Evolutionary conservation across 2,329 filamentous ascomycete genomes (phyloP), one percentile per base, ranked within the genome.

Genomic region (Cercospora sesami): DNA sequence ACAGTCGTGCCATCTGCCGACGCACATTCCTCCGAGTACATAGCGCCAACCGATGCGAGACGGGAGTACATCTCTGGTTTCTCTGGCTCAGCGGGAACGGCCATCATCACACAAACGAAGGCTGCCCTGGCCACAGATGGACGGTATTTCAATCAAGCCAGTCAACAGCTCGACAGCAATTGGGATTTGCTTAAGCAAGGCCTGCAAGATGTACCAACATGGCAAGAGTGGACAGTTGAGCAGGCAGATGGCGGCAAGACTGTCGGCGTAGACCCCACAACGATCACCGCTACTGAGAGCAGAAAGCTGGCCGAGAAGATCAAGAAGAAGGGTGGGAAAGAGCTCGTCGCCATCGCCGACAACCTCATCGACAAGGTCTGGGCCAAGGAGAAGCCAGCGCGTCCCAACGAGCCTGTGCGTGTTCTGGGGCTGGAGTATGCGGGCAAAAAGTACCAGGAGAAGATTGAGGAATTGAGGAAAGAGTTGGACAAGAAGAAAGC

Each of bases 11-110:
- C 95, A 0, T 97, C 94, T 36, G 95, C 98, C 86, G 95, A 99
- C 79, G 94, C 92, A 78, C 95, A 99, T 79, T 92, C 94, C 74
- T 98, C 94, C 73, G 95, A 99, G 83, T 99, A 99, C 81, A 97
- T 97, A 79, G 95, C 95, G 61, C 89, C 90, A n/a, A 97, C 93
- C 79, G 95, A 99, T 83, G 94, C 87, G 69, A 89, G 95, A 73
- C 90, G 95, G 84, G 92, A 90, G 78, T 97, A 90, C 77, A 96
- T 99, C 74, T 94, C 89, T 69, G 94, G 95, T 28, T 99, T 99
- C 80, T 93, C 92, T 67, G 95, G 95, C 65, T 99, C 95, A 9
- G 94, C 95, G 53, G 95, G 95, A 67, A 96, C 92, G 71, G 95
- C 94, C 45, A 90, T 99, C 61, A 86, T 99, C 66, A 95, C 94